Evolutionary conservation across 1,284 basidiomycete species (phyloP), one percentile per base, ranked within the genome.

Genomic region (Anthracocystis walkeri): DNA sequence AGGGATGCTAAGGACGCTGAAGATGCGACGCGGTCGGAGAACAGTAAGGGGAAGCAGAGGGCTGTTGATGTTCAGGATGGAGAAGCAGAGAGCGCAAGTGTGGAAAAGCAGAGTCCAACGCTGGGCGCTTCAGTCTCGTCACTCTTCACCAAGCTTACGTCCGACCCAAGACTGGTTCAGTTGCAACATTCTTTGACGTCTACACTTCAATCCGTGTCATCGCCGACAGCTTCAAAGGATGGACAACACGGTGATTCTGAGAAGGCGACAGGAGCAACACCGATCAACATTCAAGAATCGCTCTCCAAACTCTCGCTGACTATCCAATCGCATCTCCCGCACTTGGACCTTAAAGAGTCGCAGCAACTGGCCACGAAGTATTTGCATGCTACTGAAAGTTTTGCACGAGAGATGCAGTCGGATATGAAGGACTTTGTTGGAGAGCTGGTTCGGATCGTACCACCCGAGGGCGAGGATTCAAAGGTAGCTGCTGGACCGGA

Each of bases 391-490:
- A 71, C 66, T 14, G 73, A 82, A 46, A 76, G 56, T 46, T 75
- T 75, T 54, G 78, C 79, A 11, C 58, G 61, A 25, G 79, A 82
- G 52, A 64, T 78, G 16, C 76, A 78, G 35, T 75, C 73, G 41
- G 80, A 82, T 27, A 78, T 82, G 77, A 69, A 63, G 20, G 75
- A 72, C 6, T 62, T 82, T 27, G 73, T 78, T 20, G 69, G 69
- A 16, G 80, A 82, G 31, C 51, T 82, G 25, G 78, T 82, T 8
- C 69, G 76, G 16, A 59, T 82, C 21, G 80, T 82, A 1, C 80
- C 80, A 14, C 78, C 80, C 7, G 74, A 76, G n/a, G 52, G 29
- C 5, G 66, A 64, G n/a, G 56, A 35, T 10, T n/a, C 14, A 25
- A 35, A 52, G 41, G 7, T 59, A 55, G 21, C 41, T 65, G 38